Conservation (phyloP, 805 yeast genomes). For the Starmerella gropengiesseri region DNA sequence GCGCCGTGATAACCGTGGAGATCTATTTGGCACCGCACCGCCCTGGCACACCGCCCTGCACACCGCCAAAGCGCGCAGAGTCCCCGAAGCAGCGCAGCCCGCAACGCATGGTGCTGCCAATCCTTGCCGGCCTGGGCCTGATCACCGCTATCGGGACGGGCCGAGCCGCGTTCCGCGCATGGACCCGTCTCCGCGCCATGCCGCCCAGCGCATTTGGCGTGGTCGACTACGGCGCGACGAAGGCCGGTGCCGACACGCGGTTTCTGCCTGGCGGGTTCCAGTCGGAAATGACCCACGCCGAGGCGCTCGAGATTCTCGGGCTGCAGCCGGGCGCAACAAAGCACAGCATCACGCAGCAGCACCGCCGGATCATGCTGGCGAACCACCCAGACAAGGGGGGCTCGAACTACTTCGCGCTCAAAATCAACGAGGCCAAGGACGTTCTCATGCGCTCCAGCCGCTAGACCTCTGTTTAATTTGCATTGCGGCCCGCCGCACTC, state of each 20-base stretch:
- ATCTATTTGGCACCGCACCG: too few species aligned
- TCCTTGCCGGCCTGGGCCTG: slow-evolving; percentile 26
- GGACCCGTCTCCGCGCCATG: slow-evolving; percentile 23
- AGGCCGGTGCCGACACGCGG: slow-evolving; percentile 10
- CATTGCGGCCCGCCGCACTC: too few species aligned
- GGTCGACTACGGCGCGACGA: slow-evolving; percentile 11
- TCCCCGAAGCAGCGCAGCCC: too few species aligned
- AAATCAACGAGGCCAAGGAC: slow-evolving; percentile 68
- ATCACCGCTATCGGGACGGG: slow-evolving; percentile 25
- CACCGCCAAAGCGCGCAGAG: too few species aligned
- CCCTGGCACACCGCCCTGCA: too few species aligned
- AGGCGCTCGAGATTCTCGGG: slow-evolving; percentile 43
- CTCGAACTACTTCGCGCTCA: slow-evolving; percentile 76
- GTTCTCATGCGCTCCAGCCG: slow-evolving; percentile 8
- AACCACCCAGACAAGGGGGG: slow-evolving; percentile 97
- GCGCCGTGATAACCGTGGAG: too few species aligned
- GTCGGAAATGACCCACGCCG: slow-evolving; percentile 39
- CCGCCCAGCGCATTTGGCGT: slow-evolving; percentile 28
- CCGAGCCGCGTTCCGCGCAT: slow-evolving; percentile 30
- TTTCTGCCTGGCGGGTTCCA: slow-evolving; percentile 31
- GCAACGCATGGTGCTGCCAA: slow-evolving; percentile 23
- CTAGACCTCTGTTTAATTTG: too few species aligned
- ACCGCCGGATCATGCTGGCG: slow-evolving; percentile 71
- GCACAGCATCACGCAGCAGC: slow-evolving; percentile 65
- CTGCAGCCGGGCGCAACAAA: slow-evolving; percentile 29